Conservation (phyloP, 306 rosid species). For the Vigna trinervia region DNA sequence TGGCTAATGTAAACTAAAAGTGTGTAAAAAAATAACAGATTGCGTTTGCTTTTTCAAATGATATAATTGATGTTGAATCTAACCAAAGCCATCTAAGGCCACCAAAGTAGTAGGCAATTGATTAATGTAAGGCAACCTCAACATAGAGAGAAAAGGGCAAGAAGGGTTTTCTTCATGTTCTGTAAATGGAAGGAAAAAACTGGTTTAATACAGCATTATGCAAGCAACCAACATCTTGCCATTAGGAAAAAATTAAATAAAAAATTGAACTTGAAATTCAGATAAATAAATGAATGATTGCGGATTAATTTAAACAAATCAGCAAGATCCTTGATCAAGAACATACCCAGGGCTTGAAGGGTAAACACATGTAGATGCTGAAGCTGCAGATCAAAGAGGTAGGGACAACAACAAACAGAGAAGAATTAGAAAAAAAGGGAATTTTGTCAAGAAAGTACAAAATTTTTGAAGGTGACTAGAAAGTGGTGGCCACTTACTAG, state of each 20-base stretch:
- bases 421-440: slow-evolving; percentile 31
- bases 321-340: slow-evolving; percentile 10
- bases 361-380: slow-evolving; percentile 67
- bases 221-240: slow-evolving; percentile 12
- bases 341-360: slow-evolving; percentile 81
- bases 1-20: slow-evolving; percentile 32
- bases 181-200: neutral
- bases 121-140: neutral
- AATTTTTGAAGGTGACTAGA: neutral
- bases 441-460: neutral
- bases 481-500: slow-evolving; percentile 51
- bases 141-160: neutral
- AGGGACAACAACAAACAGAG: neutral
- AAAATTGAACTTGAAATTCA: neutral
- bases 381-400: slow-evolving; percentile 59
- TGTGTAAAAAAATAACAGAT: neutral
- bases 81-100: neutral
- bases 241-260: neutral
- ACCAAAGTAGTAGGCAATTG: slow-evolving; percentile 18
- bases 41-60: slow-evolving; percentile 6
- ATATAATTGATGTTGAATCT: slow-evolving; percentile 30
- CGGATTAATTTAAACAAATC: neutral
- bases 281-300: neutral
- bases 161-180: neutral
- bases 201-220: neutral